A percentile compares a stretch with the other conserved stretches of the same genome.
Conservation (phyloP, 1,139 yeast genomes). For the Fermentozyma sake region DNA sequence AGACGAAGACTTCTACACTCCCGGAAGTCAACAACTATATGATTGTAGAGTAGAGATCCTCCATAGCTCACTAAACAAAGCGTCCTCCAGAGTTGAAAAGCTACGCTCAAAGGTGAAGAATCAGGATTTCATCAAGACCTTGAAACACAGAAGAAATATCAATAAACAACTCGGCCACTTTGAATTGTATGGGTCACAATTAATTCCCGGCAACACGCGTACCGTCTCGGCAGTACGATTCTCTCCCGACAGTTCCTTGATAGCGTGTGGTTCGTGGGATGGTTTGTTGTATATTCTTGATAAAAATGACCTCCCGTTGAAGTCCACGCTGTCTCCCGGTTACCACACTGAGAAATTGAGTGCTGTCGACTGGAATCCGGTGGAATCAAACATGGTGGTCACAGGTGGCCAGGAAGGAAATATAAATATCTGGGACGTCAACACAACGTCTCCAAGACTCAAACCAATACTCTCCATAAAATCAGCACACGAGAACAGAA, state of each 20-base stretch:
- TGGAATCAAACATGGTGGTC: conserved; percentile 20
- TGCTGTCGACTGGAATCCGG: conserved; percentile 59
- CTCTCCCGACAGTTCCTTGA: conserved; percentile 25
- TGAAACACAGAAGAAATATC: conserved; percentile 43
- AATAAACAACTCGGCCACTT: conserved; percentile 32
- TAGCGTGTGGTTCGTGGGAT: conserved; percentile 83
- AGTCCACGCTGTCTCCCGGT: conserved; percentile 21
- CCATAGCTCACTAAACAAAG: conserved; percentile 41
- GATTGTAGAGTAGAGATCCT: conserved; percentile 52
- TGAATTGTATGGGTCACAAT: conserved; percentile 64
- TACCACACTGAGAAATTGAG: conserved; percentile 60
- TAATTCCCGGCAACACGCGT: conserved; percentile 52
- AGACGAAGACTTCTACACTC: conserved; percentile 65
- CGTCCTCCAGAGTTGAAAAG: conserved; percentile 36
- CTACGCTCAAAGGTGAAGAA: conserved; percentile 17
- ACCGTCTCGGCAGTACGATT: conserved; percentile 62
- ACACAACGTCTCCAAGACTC: conserved; percentile 5
- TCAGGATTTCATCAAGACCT: conserved; percentile 24
- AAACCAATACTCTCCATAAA: conserved; percentile 18
- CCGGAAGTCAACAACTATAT: conserved; percentile 61
- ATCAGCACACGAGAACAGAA: conserved; percentile 50
- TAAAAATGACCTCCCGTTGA: conserved; percentile 29
- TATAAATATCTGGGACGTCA: conserved; percentile 43
- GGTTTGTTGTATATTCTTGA: conserved; percentile 59
- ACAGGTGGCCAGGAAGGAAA: conserved; percentile 68